phyloP scores from a whole-genome alignment of 1,139 yeast species.

The Pichia sp. region DNA sequence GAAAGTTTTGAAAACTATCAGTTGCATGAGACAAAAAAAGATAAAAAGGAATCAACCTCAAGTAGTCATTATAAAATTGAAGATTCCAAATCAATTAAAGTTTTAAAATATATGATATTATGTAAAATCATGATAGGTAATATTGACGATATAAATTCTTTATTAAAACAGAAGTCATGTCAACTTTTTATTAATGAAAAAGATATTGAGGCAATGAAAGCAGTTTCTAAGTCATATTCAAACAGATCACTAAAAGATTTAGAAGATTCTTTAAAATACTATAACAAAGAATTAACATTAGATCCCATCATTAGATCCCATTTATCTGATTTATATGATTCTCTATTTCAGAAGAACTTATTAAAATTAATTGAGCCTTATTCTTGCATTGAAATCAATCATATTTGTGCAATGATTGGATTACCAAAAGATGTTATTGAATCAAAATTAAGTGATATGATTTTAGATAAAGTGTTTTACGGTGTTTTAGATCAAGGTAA shows the following conservation, averaged over 20 bases:
- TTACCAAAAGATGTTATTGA: constrained; percentile 85
- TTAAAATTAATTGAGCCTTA: constrained; percentile 94
- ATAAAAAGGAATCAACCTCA: background rate
- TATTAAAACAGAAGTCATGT: constrained; percentile 74
- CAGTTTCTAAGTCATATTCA: constrained; percentile 84
- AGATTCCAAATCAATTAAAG: constrained; percentile 65
- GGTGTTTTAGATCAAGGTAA: constrained; percentile 98
- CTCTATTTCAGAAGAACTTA: constrained; percentile 85
- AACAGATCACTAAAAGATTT: constrained; percentile 89
- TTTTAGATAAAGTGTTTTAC: constrained; percentile 84
- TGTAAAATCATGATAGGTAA: constrained; percentile 90
- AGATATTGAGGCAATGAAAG: constrained; percentile 86
- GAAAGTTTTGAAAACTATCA: constrained; percentile 88
- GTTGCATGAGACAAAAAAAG: constrained; percentile 34
- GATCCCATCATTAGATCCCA: constrained; percentile 90
- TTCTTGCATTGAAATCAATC: constrained; percentile 87
- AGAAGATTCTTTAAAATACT: constrained; percentile 68
- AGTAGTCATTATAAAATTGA: constrained; percentile 31
- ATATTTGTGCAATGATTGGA: constrained; percentile 83
- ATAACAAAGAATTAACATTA: constrained; percentile 69
- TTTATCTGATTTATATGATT: constrained; percentile 88
- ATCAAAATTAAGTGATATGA: constrained; percentile 94
- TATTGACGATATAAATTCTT: constrained; percentile 72
- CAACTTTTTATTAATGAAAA: constrained; percentile 54
- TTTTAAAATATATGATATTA: constrained; percentile 84